phyloP scores from a whole-genome alignment of 805 yeast genomes.

The Dipodascopsis uninucleata region DNA sequence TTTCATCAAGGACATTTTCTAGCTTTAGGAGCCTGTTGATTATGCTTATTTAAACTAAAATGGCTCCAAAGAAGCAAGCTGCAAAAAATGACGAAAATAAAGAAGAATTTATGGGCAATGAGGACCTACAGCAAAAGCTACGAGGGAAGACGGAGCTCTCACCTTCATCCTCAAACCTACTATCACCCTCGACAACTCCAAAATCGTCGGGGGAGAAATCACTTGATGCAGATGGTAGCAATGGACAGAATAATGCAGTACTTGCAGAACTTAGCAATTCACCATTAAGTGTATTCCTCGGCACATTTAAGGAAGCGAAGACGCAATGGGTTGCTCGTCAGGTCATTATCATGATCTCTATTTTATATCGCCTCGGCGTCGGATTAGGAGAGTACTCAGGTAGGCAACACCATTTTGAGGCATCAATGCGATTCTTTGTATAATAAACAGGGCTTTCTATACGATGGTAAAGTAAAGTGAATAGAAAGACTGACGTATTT shows the following conservation, averaged over 20 bases:
- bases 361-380: slow-evolving; percentile 75
- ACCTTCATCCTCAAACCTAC: background rate
- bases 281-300: slow-evolving; percentile 74
- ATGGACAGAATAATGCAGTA: no score
- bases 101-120: background rate
- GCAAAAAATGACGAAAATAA: no score
- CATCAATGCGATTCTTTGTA: background rate
- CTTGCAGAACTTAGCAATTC: slow-evolving; percentile 46
- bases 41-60: no score
- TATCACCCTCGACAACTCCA: background rate
- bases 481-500: background rate
- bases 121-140: background rate
- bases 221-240: background rate
- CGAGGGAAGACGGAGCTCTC: background rate
- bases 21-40: no score
- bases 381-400: slow-evolving; percentile 92
- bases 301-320: slow-evolving; percentile 72
- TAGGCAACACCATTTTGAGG: slow-evolving; percentile 28
- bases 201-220: background rate
- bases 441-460: background rate
- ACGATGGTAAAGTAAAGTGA: background rate
- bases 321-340: slow-evolving; percentile 90
- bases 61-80: no score
- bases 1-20: no score
- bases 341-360: slow-evolving; percentile 58